Conservation (phyloP, 257 asterid genomes). For the Coffea eugenioides region DNA sequence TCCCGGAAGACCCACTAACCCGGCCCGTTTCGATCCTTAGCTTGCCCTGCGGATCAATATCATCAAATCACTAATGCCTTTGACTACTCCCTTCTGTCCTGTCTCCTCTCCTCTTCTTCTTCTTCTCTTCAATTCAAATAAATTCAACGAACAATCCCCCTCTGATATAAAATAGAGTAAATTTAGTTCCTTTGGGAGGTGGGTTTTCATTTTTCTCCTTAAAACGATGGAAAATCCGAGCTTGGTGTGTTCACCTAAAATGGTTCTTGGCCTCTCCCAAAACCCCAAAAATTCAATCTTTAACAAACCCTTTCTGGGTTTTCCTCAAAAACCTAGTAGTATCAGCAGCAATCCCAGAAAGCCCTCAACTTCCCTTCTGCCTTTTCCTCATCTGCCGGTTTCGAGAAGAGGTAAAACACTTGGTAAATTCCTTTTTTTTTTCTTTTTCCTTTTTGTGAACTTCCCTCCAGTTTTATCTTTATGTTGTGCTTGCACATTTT, state of each 20-base stretch:
- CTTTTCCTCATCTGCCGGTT: conserved; percentile 41
- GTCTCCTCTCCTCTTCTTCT: background rate
- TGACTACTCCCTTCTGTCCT: background rate
- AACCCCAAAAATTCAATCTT: conserved; percentile 49
- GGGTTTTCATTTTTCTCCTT: background rate
- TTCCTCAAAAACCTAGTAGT: conserved; percentile 37
- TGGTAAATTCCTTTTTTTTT: conserved; percentile 37
- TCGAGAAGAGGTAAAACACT: conserved; percentile 46
- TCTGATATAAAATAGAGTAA: background rate
- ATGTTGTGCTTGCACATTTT: background rate
- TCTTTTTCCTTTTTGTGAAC: background rate
- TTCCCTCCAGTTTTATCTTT: background rate
- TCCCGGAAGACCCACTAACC: background rate
- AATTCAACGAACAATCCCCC: background rate
- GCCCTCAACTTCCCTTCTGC: conserved; percentile 37
- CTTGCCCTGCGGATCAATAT: too few species aligned
- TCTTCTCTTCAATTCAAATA: background rate
- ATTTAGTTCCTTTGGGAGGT: background rate
- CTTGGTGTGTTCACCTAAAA: conserved; percentile 66
- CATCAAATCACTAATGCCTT: too few species aligned
- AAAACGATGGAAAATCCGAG: conserved; percentile 58
- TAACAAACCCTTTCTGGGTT: conserved; percentile 52
- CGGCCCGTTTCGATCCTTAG: background rate
- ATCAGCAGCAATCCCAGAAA: conserved; percentile 26
- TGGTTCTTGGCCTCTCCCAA: conserved; percentile 54